phyloP scores from a whole-genome alignment of 1,284 basidiomycete species.

The Singerocomus rubriflavus region DNA sequence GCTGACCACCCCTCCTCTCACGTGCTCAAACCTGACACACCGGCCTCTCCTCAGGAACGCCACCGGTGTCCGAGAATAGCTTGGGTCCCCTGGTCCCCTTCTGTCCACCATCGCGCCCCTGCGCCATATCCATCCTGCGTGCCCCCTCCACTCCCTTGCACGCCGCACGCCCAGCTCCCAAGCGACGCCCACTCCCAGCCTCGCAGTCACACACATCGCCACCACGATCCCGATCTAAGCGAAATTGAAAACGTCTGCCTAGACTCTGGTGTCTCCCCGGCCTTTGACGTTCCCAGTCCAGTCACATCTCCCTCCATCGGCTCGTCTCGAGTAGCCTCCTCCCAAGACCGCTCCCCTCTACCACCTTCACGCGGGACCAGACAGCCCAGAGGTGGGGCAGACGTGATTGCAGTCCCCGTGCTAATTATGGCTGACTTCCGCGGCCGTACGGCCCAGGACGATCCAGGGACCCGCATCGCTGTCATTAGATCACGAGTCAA shows the following conservation, averaged over 20 bases:
- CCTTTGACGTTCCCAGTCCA: neutral
- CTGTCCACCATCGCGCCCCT: constrained; percentile 1
- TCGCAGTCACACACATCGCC: constrained; percentile 21
- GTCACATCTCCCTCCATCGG: neutral
- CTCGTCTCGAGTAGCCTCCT: no score
- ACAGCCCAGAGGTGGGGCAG: neutral
- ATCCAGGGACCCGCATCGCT: constrained; percentile 30
- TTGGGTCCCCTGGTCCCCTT: constrained; percentile 13
- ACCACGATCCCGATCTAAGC: constrained; percentile 30
- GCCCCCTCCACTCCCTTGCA: neutral
- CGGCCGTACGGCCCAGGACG: constrained; percentile 23
- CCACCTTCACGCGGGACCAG: neutral
- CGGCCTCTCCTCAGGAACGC: constrained; percentile 19
- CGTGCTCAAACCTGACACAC: constrained; percentile 16
- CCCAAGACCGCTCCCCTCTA: neutral
- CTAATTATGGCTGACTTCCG: constrained; percentile 21
- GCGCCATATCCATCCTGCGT: neutral
- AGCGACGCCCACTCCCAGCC: constrained; percentile 1
- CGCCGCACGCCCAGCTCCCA: neutral
- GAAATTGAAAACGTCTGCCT: constrained; percentile 23
- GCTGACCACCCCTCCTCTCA: constrained; percentile 1
- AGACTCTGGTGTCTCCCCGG: constrained; percentile 11
- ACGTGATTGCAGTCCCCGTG: neutral
- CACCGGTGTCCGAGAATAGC: constrained; percentile 18
- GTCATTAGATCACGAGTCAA: constrained; percentile 14